These are phyloP conservation scores for Castanea mollissima DNA, from an alignment of 306 rosid genomes.

Conservation along the genomic window DNA sequence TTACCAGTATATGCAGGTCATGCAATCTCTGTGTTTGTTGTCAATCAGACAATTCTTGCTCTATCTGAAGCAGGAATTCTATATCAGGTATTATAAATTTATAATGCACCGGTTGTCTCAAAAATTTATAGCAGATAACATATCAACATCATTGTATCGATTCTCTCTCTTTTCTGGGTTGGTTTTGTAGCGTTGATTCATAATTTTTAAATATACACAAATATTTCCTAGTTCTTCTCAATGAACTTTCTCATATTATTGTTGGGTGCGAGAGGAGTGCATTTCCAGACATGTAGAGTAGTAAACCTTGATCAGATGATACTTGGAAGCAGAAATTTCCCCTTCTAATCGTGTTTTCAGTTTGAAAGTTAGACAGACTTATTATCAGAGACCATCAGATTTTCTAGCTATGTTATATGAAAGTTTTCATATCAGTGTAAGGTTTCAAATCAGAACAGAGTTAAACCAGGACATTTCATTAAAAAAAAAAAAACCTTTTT, in stretches of 20 bases:
- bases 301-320: not conserved
- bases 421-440: not conserved
- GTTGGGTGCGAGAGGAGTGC: not conserved
- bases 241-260: not conserved
- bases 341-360: not conserved
- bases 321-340: not conserved
- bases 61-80: conserved; percentile 73
- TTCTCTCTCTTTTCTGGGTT: too few relatives aligned
- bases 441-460: not conserved
- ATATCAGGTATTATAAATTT: conserved; percentile 53
- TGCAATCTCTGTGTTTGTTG: conserved; percentile 60
- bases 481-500: too few relatives aligned
- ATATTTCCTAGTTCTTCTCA: not conserved
- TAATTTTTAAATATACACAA: not conserved
- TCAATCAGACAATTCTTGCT: conserved; percentile 73
- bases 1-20: conserved; percentile 58
- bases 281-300: not conserved
- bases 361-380: not conserved
- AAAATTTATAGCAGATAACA: not conserved
- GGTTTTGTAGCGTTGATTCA: not conserved
- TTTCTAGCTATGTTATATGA: not conserved
- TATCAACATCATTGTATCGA: not conserved
- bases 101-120: conserved; percentile 6
- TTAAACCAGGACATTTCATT: not conserved
- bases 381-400: not conserved